These are phyloP conservation scores for Talaromyces adpressus DNA, from an alignment of 495 filamentous ascomycete species.

Conservation along the genomic window DNA sequence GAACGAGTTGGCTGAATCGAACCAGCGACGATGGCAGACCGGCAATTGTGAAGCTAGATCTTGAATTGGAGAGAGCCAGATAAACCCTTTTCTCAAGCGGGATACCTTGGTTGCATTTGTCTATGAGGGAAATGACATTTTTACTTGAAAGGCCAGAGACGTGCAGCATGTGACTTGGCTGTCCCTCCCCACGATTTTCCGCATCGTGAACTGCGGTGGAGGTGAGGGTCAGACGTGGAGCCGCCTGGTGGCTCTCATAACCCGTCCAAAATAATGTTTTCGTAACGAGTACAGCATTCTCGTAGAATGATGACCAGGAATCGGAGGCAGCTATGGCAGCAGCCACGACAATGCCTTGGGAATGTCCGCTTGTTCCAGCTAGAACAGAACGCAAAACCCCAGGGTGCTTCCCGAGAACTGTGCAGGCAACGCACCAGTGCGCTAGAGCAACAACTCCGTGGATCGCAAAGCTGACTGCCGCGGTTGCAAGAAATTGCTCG, in stretches of 20 bases:
- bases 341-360: slow-evolving; percentile 19
- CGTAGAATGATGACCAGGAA: slow-evolving; percentile 17
- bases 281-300: slow-evolving; percentile 6
- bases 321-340: slow-evolving; percentile 14
- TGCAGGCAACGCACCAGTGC: slow-evolving; percentile 20
- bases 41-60: slow-evolving; percentile 22
- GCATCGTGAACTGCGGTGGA: slow-evolving; percentile 5
- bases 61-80: slow-evolving; percentile 22
- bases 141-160: slow-evolving; percentile 17
- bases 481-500: slow-evolving; percentile 14
- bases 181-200: slow-evolving; percentile 12
- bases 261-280: slow-evolving; percentile 17
- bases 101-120: slow-evolving; percentile 15
- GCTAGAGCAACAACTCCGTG: slow-evolving; percentile 23
- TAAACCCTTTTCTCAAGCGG: slow-evolving; percentile 11
- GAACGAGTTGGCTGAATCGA: slow-evolving; percentile 11
- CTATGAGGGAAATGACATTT: slow-evolving; percentile 27
- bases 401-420: slow-evolving; percentile 17
- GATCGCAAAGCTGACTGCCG: slow-evolving; percentile 27
- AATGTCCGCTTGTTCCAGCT: slow-evolving; percentile 18
- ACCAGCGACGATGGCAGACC: slow-evolving; percentile 20
- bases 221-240: slow-evolving; percentile 7
- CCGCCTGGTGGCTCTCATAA: slow-evolving; percentile 8
- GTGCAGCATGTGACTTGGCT: slow-evolving; percentile 8
- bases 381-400: slow-evolving; percentile 17